These are phyloP conservation scores for Eragrostis curvula DNA, from an alignment of 176 grass and related monocot genomes.

Conservation along the genomic window DNA sequence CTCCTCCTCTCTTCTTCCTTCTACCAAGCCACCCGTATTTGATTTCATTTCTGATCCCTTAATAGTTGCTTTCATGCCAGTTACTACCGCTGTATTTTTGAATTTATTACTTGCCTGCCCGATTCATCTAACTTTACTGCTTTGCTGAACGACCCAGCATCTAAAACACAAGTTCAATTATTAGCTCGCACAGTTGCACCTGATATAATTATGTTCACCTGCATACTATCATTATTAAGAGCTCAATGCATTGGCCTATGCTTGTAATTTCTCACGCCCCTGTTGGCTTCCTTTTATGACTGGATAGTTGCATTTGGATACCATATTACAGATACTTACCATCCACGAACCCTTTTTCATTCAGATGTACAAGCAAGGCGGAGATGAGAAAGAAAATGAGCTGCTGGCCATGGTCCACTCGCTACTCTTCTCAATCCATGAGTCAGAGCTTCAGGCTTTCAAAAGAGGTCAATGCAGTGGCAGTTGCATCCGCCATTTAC, in stretches of 20 bases:
- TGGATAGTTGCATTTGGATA: neutral
- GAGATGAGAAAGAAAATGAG: slow-evolving; percentile 63
- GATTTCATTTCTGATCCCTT: no score
- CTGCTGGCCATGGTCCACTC: slow-evolving; percentile 74
- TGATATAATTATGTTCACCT: no score
- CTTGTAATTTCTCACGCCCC: no score
- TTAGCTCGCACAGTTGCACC: no score
- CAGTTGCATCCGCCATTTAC: slow-evolving; percentile 71
- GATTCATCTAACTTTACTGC: no score
- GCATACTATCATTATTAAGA: no score
- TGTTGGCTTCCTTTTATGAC: neutral
- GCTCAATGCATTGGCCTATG: no score
- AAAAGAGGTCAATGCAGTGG: slow-evolving; percentile 66
- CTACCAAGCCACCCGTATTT: neutral
- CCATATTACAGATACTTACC: neutral
- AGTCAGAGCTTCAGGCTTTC: slow-evolving; percentile 57
- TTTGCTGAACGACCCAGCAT: no score
- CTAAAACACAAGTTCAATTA: no score
- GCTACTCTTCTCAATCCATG: slow-evolving; percentile 66
- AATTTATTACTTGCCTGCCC: no score
- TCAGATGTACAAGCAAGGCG: slow-evolving; percentile 73
- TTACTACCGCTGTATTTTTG: no score
- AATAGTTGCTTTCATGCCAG: neutral
- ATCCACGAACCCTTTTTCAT: slow-evolving; percentile 11
- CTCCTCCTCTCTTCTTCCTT: neutral